Conservation (phyloP, 2,329 filamentous ascomycete species). For the Ophiocordyceps camponoti-floridani region DNA sequence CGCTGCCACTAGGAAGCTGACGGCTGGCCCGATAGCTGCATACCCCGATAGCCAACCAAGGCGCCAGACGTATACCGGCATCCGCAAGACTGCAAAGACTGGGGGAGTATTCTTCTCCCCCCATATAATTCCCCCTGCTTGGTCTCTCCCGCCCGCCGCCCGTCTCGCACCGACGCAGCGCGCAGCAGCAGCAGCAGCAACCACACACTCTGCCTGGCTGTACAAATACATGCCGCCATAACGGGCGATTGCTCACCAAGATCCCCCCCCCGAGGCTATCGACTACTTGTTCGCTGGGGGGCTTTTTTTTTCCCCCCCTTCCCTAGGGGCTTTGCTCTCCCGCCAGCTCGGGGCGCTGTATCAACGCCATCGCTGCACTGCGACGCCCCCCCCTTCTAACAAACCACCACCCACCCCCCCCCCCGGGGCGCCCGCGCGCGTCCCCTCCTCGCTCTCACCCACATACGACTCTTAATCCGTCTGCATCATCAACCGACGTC, state of each 20-base stretch:
- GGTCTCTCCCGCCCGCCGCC: background rate
- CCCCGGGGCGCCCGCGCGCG: background rate
- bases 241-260: background rate
- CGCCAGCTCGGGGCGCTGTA: conserved; percentile 5
- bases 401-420: background rate
- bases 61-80: background rate
- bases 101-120: background rate
- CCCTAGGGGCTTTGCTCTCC: conserved; percentile 2
- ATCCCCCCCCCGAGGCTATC: background rate
- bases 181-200: background rate
- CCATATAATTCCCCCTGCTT: background rate
- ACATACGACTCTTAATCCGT: background rate
- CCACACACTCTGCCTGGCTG: background rate
- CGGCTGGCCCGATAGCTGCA: background rate
- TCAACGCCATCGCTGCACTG: conserved; percentile 5
- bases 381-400: conserved; percentile 3
- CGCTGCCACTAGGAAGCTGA: background rate
- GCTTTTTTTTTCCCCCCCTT: background rate
- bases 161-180: background rate
- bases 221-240: background rate
- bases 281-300: background rate
- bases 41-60: background rate
- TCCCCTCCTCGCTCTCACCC: conserved; percentile 2
- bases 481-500: background rate
- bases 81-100: background rate